Conservation (phyloP, 345 rosid genomes). For the Theobroma cacao region DNA sequence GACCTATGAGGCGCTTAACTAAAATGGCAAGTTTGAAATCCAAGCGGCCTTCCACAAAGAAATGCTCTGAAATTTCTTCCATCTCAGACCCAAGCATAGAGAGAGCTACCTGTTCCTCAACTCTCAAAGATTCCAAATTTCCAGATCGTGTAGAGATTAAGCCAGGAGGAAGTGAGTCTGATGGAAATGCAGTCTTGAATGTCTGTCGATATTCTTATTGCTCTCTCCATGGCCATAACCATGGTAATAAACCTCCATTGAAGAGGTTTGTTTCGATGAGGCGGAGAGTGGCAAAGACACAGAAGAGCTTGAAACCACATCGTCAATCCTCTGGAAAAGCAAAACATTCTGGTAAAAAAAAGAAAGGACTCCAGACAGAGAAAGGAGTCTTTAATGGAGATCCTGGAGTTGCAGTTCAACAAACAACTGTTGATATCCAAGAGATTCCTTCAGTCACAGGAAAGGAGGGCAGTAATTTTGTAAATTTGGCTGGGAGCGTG, state of each 20-base stretch:
- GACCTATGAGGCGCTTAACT: slow-evolving; percentile 37
- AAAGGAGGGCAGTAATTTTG: neutral
- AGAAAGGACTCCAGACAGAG: slow-evolving; percentile 28
- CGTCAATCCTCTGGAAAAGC: slow-evolving; percentile 28
- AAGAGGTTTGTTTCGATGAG: slow-evolving; percentile 65
- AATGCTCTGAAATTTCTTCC: slow-evolving; percentile 17
- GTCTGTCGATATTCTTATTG: slow-evolving; percentile 79
- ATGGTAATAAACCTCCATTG: slow-evolving; percentile 46
- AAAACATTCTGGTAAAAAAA: slow-evolving; percentile 29
- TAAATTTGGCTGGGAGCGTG: neutral
- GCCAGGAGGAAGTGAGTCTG: slow-evolving; percentile 30
- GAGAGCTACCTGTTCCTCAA: slow-evolving; percentile 79
- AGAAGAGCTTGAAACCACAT: slow-evolving; percentile 44
- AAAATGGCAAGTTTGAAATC: slow-evolving; percentile 51
- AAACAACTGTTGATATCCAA: slow-evolving; percentile 4
- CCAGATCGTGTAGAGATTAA: slow-evolving; percentile 32
- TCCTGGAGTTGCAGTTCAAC: slow-evolving; percentile 15
- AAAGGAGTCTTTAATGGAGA: neutral
- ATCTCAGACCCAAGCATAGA: slow-evolving; percentile 25
- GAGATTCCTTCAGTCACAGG: neutral
- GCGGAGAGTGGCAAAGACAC: slow-evolving; percentile 44
- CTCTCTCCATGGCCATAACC: slow-evolving; percentile 79
- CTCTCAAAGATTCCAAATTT: slow-evolving; percentile 66
- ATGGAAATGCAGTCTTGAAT: slow-evolving; percentile 27
- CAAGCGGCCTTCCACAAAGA: slow-evolving; percentile 31